Evolutionary conservation across 345 rosid species (phyloP).

Genomic region (Adansonia digitata): DNA sequence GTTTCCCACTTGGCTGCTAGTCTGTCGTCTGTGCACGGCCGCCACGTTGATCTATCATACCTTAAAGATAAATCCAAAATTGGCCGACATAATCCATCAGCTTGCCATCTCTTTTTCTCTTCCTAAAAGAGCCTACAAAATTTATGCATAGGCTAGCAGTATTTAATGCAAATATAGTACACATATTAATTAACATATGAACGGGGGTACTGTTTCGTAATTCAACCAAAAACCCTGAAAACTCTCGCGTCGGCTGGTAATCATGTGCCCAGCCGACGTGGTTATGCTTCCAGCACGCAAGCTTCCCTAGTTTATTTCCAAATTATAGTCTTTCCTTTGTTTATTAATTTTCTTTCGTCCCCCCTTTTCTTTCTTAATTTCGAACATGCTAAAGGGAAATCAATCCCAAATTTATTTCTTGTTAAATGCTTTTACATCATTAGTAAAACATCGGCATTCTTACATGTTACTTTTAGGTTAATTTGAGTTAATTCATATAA

Average conservation of each 20-base stretch:
- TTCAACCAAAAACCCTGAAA: background rate
- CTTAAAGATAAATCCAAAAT: slow-evolving; percentile 34
- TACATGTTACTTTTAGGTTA: too few relatives aligned
- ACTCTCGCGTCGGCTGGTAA: background rate
- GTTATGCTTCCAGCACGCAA: background rate
- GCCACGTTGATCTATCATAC: slow-evolving; percentile 51
- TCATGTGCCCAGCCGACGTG: slow-evolving; percentile 1
- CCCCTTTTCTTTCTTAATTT: background rate
- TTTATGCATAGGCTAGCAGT: background rate
- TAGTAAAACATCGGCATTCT: too few relatives aligned
- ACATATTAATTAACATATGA: background rate
- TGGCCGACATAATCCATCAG: slow-evolving; percentile 58
- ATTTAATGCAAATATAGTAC: too few relatives aligned
- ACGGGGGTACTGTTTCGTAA: background rate
- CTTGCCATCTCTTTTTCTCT: slow-evolving; percentile 3
- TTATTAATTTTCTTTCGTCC: background rate
- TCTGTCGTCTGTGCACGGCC: slow-evolving; percentile 46
- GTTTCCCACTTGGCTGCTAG: slow-evolving; percentile 45
- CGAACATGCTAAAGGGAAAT: background rate
- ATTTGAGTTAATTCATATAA: too few relatives aligned
- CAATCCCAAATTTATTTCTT: too few relatives aligned
- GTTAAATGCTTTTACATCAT: too few relatives aligned
- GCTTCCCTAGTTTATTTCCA: background rate
- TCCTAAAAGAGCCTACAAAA: background rate
- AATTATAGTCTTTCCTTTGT: background rate